phyloP scores from a whole-genome alignment of 1,139 yeast genomes.

The Pichia norvegensis region DNA sequence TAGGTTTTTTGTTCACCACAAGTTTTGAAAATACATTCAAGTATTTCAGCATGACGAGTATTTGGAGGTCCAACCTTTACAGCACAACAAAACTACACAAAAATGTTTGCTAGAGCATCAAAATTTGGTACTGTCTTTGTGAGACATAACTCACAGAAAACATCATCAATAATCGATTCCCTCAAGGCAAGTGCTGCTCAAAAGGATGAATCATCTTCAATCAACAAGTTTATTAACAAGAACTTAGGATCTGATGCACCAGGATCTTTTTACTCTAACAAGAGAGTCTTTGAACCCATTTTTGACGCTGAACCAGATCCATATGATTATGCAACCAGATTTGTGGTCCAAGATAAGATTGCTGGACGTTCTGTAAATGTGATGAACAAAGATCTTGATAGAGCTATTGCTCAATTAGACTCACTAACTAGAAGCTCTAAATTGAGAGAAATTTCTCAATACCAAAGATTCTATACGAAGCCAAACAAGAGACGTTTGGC shows the following conservation, averaged over 20 bases:
- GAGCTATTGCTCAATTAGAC: conserved; percentile 32
- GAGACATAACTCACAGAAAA: background rate
- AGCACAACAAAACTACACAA: too few species aligned
- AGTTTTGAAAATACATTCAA: too few species aligned
- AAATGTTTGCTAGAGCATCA: background rate
- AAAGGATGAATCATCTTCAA: background rate
- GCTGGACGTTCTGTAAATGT: conserved; percentile 40
- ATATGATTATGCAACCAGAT: conserved; percentile 23
- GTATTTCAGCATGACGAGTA: too few species aligned
- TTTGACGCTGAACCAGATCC: conserved; percentile 16
- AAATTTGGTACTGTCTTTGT: background rate
- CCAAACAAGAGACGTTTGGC: conserved; percentile 40
- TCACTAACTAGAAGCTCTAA: conserved; percentile 31
- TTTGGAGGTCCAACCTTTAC: too few species aligned
- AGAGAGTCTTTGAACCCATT: conserved; percentile 2
- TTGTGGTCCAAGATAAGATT: conserved; percentile 33
- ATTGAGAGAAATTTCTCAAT: conserved; percentile 30
- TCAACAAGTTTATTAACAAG: conserved; percentile 4
- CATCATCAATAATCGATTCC: conserved; percentile 1
- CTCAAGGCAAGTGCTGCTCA: conserved; percentile 1
- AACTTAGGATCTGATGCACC: conserved; percentile 1
- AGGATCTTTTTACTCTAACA: conserved; percentile 2
- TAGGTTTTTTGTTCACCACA: too few species aligned
- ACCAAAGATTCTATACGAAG: conserved; percentile 39
- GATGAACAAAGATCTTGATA: conserved; percentile 30